Base-by-base conservation (phyloP, 2,329 filamentous ascomycete species). In the Talaromyces sp. region DNA sequence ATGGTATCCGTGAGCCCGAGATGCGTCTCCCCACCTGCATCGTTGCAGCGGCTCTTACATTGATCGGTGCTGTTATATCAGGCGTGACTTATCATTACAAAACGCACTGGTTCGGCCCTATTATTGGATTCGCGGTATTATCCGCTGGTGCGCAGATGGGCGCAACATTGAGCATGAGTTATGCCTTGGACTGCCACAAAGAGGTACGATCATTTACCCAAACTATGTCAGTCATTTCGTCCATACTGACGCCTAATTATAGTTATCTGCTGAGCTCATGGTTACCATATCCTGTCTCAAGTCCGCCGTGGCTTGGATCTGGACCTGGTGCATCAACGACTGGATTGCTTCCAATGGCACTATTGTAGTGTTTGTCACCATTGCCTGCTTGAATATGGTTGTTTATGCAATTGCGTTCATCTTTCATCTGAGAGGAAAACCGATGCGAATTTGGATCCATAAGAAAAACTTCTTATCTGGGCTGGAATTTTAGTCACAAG, bases 221-320 rank as follows among this genome's bases (percentile, higher is more conserved):
- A 1, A 5, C 38, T 17, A 1, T 6, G 5, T 40, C 38, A 7
- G n/a, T n/a, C 36, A 17, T 17, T 40, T 17, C 13, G 4, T 40
- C 36, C 13, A n/a, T 40, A 45, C 43, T 45, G 43, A 45, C 43
- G 10, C 11, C 10, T 19, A 10, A 15, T 3, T 45, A 10, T 11
- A 45, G n/a, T 6, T 45, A 8, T 45, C 70, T 27, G 72, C 70
- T 0, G 73, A 75, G 47, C 58, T 72, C 1, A 74, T 75, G 72
- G 72, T 75, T 7, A 72, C 73, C 0, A 69, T 74, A 60, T 69
- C 72, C 19, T 70, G 69, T 34, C 53, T 74, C 8, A 72, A 75
- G 40, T 70, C 68, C 22, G 49, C 63, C 1, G 71, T 75, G 34
- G 72, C 72, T 1, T 75, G 72, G 73, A 72, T 72, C 5, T 75